Evolutionary conservation across 148 eudicot species (phyloP).

Genomic region (Dysphania ambrosioides): DNA sequence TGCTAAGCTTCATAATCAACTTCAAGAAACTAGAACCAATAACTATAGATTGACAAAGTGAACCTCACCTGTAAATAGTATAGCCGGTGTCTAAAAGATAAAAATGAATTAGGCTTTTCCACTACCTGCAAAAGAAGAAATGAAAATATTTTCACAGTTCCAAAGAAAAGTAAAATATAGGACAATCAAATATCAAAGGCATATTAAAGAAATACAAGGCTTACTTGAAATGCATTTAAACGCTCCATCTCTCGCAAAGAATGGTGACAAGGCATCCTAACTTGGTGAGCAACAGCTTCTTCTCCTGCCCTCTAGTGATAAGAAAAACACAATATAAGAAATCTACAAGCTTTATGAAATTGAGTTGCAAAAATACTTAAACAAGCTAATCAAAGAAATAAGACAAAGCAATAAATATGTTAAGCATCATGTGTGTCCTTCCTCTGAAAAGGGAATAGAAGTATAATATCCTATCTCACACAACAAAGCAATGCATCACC

Average conservation of each 20-base stretch:
- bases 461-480: background rate
- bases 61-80: conserved; percentile 67
- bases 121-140: conserved; percentile 46
- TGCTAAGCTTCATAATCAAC: conserved; percentile 15
- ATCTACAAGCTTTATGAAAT: background rate
- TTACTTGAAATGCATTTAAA: conserved; percentile 61
- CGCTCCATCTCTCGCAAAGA: conserved; percentile 56
- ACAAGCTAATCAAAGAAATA: background rate
- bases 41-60: background rate
- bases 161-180: conserved; percentile 4
- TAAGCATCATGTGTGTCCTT: background rate
- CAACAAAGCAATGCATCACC: background rate
- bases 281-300: conserved; percentile 63
- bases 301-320: conserved; percentile 50
- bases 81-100: conserved; percentile 83
- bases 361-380: too few relatives aligned
- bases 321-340: conserved; percentile 23
- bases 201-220: conserved; percentile 10
- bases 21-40: conserved; percentile 10
- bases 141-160: conserved; percentile 9
- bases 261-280: conserved; percentile 68
- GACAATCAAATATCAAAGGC: background rate
- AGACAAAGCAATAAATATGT: background rate
- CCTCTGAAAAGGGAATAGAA: background rate
- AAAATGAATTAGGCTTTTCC: conserved; percentile 61